Evolutionary conservation across 1,139 yeast genomes (phyloP), one percentile per base, ranked within the genome.

Genomic region (Suhomyces choctaworum): DNA sequence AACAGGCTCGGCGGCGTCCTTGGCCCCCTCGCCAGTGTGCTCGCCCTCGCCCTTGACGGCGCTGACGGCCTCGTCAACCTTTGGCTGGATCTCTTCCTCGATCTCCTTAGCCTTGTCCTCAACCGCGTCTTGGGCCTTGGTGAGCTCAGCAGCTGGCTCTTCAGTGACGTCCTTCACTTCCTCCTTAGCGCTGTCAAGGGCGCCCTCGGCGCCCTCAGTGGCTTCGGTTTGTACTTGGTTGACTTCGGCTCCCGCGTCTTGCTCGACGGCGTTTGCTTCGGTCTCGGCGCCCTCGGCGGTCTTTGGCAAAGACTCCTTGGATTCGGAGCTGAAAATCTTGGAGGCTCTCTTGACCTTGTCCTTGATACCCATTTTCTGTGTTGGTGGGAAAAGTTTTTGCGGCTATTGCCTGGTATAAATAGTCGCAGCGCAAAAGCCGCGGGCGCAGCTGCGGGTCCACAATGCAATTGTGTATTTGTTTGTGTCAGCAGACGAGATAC

Each of bases 331-430:
- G 48, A 70, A 69, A 42, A 66, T 61, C 56, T 60, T 66, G 28
- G 75, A 69, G 22, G 71, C 67, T 64, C 76, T 67, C 56, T 64
- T 69, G 42, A 69, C 66, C 51, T 54, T 69, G 48, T 69, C 73
- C 51, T 66, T 68, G 42, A 70, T 63, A 46, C 73, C 70, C 75
- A 70, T 69, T 38, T 29, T 31, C 23, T 24, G 9, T n/a, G 17
- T 17, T 5, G 6, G 12, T 22, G 19, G 24, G 26, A 21, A 14
- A 22, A 16, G 21, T 28, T 14, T 25, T 34, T 34, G 37, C 37
- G 37, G 37, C 30, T 29, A 34, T 29, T 11, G 29, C 29, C 32
- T 10, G 17, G 20, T 34, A 29, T 34, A 28, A 20, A 34, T 34
- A 34, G 32, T 29, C 27, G 30, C 20, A 19, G 22, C 19, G 11